Evolutionary conservation across 139 green algal species (phyloP), one percentile per base, ranked within the genome.

Genomic region (Micractinium sp.): DNA sequence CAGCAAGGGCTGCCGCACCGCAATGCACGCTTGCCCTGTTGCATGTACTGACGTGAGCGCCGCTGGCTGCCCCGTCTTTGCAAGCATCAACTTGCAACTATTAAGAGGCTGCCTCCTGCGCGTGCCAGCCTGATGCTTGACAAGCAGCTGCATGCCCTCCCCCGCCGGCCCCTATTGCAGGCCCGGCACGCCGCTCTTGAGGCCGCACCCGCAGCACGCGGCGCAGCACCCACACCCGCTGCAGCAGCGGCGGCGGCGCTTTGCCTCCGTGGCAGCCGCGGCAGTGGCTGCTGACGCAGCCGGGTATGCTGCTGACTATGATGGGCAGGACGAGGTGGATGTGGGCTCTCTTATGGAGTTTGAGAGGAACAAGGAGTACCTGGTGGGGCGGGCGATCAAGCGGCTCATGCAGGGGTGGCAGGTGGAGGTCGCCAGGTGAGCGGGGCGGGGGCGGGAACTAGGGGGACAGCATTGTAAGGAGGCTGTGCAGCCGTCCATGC

Each of bases 301-400:
- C 76, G 39, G 78, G 63, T 18, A 33, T 35, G 19, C 33, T 0
- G 63, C 29, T 0, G 56, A 56, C n/a, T 39, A n/a, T 3, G 84
- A 81, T 20, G 84, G 61, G 25, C n/a, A 41, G 19, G 56, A 71
- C 19, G 53, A 4, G 0, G 56, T 78, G 35, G 69, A 23, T 0
- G 47, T 71, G 20, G 85, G 85, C 35, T 84, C 61, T 16, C 81
- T 90, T 7, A 4, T 90, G 20, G 80, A 90, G 87, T 90, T 90
- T 82, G 41, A 75, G 66, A 41, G 87, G 19, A 47, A 47, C 19
- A 31, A 71, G 63, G 41, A 75, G 18, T 87, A 83, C 80, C 33
- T 83, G n/a, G 60, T 90, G 71, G 87, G 79, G 31, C 87, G 69
- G 4, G 80, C 74, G 5, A 38, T 90, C 25, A 82, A 82, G 80